Evolutionary conservation across 2,329 filamentous ascomycete species (phyloP), one percentile per base, ranked within the genome.

Genomic region (Alternaria sp.): DNA sequence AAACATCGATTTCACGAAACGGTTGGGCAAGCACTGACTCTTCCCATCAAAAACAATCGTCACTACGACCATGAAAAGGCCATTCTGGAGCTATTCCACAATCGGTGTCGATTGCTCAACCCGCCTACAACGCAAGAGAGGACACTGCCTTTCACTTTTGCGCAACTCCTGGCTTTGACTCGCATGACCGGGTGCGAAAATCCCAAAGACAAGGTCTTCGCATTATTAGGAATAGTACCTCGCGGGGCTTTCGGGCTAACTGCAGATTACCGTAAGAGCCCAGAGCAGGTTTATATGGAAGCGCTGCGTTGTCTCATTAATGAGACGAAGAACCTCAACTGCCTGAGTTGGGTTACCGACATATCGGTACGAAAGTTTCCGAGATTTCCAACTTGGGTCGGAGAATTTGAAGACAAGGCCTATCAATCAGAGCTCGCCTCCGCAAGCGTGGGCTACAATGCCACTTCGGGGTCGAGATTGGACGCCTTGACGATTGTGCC

Each of bases 341-440:
- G 47, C 36, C 13, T 59, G 17, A 52, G 47, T 21, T 59, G 57
- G 57, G 57, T 59, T 11, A 45, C 32, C 1, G 47, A 59, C 23
- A 11, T 23, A 13, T 23, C 49, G 10, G 10, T 21, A 23, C 36
- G 46, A 13, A 25, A 15, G 23, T 45, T 44, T 6, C 13, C 57
- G 5, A 2, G 17, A 2, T 32, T 46, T 13, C 49, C 57, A 15
- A 52, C 47, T 12, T 59, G 57, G 57, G 28, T 59, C 17, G 57
- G 57, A 5, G 57, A 59, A 2, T 54, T 59, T 25, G 57, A 59
- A 12, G 32, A 52, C n/a, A 45, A 44, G 5, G 23, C 44, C 57
- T 21, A 36, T 25, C 57, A 59, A 23, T 26, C 50, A 36, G 57
- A 59, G 26, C 57, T 59, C 2, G 57, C 57, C 5, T 59, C 30